Base-by-base conservation (phyloP, 768 basidiomycete genomes). In the Arthromyces matolae region DNA sequence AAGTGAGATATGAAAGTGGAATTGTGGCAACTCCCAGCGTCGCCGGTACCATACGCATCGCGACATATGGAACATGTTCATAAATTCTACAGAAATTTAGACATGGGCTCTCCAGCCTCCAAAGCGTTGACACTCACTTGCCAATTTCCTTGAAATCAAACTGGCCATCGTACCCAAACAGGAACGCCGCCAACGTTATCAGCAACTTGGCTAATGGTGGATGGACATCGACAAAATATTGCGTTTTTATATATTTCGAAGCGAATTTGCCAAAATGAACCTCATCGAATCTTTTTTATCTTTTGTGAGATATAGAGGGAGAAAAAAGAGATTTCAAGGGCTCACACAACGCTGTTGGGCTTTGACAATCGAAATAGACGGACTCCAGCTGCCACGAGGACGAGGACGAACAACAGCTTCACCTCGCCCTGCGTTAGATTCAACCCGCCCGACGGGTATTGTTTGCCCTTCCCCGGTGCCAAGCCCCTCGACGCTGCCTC, bases 181-280 rank as follows among this genome's bases (percentile, higher is more conserved):
- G 44, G 58, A 86, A 94, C 1, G 80, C 94, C 7, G 90, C 89
- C 28, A 97, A 76, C 0, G 95, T 97, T 57, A 99, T 93, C 43
- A 99, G 73, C 22, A 99, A 76, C 60, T 98, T 99, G 6, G 96
- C 96, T 14, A 99, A 74, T 3, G 96, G 96, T 1, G 96, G 96
- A 61, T 99, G 96, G 2, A 99, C 95, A 64, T 99, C 96, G 60
- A 89, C 86, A 60, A 88, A 93, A 66, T 91, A 93, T 54, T 84
- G 79, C 31, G 87, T 85, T 73, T 90, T 90, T 76, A 97, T 89
- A 63, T 98, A 98, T 62, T 89, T 89, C 38, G 81, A 77, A 5
- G 95, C 93, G 62, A 98, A 98, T 66, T 96, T 96, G 51, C 95
- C 95, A 65, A 98, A 98, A 64, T 98, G 95, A 0, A 97, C 95